Percentiles rank a stretch among this genome's conserved stretches.
phyloP scores from a whole-genome alignment of 345 rosid genomes.

The Eucalyptus regnans region DNA sequence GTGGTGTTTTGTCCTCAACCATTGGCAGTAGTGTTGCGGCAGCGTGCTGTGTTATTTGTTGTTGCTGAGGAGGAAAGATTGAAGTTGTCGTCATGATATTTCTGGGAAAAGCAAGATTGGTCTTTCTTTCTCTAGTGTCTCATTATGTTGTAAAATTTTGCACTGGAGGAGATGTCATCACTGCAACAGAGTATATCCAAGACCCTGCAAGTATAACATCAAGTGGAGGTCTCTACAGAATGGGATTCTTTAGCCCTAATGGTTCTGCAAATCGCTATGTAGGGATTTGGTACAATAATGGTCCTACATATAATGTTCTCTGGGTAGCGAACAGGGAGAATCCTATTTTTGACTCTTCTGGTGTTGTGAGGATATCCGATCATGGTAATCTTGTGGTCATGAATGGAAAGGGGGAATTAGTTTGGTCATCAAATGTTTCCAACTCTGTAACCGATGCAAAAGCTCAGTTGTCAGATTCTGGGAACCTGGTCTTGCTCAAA shows the following conservation, averaged over 20 bases:
- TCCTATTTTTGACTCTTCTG: constrained; percentile 37
- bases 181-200: constrained; percentile 10
- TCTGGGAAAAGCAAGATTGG: neutral
- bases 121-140: neutral
- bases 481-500: constrained; percentile 34
- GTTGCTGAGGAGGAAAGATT: neutral
- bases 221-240: constrained; percentile 9
- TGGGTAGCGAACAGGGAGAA: constrained; percentile 52
- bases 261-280: constrained; percentile 27
- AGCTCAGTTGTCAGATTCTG: constrained; percentile 30
- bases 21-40: neutral
- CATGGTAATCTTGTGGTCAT: constrained; percentile 38
- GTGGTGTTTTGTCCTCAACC: neutral
- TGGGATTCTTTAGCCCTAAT: constrained; percentile 54
- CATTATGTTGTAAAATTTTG: neutral
- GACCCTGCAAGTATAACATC: constrained; percentile 24
- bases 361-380: constrained; percentile 19
- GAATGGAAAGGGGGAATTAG: neutral
- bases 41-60: neutral
- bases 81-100: neutral
- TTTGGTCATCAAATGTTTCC: constrained; percentile 49
- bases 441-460: neutral
- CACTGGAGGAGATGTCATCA: constrained; percentile 18
- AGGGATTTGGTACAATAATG: constrained; percentile 37
- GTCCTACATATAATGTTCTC: constrained; percentile 6